Evolutionary conservation across 2,329 filamentous ascomycete genomes (phyloP), one percentile per base, ranked within the genome.

Genomic region (Macrophomina tecta): DNA sequence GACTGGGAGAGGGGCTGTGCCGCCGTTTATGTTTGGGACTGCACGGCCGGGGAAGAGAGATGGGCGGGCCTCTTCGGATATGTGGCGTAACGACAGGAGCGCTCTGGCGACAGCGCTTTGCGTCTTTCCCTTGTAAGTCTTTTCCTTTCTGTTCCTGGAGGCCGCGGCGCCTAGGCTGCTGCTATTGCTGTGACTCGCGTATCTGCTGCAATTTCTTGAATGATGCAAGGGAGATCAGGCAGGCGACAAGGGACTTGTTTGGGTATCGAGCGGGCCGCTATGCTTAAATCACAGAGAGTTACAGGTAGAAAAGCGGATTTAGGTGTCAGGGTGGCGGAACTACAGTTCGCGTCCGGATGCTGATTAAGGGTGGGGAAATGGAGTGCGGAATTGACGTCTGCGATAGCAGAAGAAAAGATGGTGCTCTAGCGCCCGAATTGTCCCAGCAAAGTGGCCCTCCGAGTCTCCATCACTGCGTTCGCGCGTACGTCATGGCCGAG

Each of bases 401-500:
- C 23, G 23, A 23, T 23, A 23, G 23, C 23, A 23, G 23, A 23
- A 23, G 23, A 23, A 23, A 23, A 23, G 23, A 23, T 23, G 23
- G 23, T 23, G 23, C 23, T 23, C 23, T 23, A 23, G 23, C 23
- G 23, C 23, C 23, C 23, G 23, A 23, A 23, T 23, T 23, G 23
- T 23, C 23, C 23, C 23, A 23, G 23, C 23, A 23, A 23, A 23
- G 23, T 23, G 23, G 23, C 23, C 23, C 23, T 23, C 23, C 23
- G 23, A 23, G 23, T 23, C 23, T 23, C 18, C 23, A 23, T 23
- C 23, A 23, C 23, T 23, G 23, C 23, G 23, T 23, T 23, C 23
- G 23, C 23, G 23, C 23, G 40, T 46, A 62, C 58, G 58, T 62
- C 58, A 62, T 62, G 42, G 16, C 9, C 11, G 36, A 38, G 36